Evolutionary conservation across 306 rosid species (phyloP), one percentile per base, ranked within the genome.

Genomic region (Bauhinia variegata): DNA sequence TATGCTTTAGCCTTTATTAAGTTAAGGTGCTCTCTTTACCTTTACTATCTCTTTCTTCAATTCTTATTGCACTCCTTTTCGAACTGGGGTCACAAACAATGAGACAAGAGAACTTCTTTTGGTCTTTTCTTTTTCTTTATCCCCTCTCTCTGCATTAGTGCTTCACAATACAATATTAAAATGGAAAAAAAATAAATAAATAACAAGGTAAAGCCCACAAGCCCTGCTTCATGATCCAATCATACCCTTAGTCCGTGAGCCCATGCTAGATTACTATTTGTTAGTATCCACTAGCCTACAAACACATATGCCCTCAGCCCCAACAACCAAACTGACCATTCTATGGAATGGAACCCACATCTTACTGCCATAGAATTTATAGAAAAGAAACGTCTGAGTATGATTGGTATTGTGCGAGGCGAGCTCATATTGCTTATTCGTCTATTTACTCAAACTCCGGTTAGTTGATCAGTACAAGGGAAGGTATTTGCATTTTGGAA

Each of bases 211-310:
- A 63, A 75, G 83, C 84, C 87, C 96, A 86, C 92, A 91, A 87
- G 86, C 78, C 65, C 57, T 77, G 96, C 72, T 86, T 83, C 79
- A 75, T 87, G 79, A 81, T 87, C 86, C 83, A 84, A 87, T 92
- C 58, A 89, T 92, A 38, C 62, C 77, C 50, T 77, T 77, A 72
- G 46, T 79, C 75, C 49, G 84, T 82, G 91, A 82, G 84, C 80
- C 85, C 85, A 74, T 71, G 80, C 73, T 76, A 76, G 65, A 46
- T 63, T 37, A 60, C 46, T 78, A 33, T 50, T 39, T 54, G 38
- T 61, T 11, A 65, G 51, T 59, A 65, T 8, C 9, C 41, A 36
- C 41, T 23, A 23, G 28, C 73, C 68, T 67, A 75, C 80, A 60
- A 11, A 60, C 59, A 61, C 77, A 75, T 75, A 67, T 65, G 66